Conservation (phyloP, 805 yeast genomes). For the Candida odintsovae region DNA sequence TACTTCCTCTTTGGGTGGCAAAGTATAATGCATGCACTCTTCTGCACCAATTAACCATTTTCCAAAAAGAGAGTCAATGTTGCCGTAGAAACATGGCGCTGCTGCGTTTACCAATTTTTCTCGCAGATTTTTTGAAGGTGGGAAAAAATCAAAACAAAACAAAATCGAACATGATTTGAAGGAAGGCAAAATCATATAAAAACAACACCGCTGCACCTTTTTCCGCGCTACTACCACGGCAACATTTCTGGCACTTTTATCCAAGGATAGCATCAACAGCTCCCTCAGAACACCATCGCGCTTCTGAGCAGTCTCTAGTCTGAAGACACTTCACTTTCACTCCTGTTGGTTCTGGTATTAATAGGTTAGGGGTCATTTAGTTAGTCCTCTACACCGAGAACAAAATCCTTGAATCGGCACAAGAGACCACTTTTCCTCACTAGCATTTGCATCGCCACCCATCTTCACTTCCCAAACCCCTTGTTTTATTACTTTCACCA, state of each 20-base stretch:
- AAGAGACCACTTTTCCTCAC: not conserved
- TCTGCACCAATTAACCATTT: not conserved
- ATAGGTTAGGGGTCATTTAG: not conserved
- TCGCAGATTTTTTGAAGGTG: too few relatives aligned
- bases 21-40: not conserved
- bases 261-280: not conserved
- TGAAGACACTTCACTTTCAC: too few relatives aligned
- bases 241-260: not conserved
- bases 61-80: not conserved
- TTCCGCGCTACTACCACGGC: not conserved
- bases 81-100: not conserved
- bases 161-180: not conserved
- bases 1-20: not conserved
- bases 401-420: too few relatives aligned
- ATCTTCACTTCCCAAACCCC: too few relatives aligned
- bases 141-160: conserved; percentile 4
- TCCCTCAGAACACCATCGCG: too few relatives aligned
- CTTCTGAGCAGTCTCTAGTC: too few relatives aligned
- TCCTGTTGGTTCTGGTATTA: not conserved
- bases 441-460: not conserved
- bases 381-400: not conserved
- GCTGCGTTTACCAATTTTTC: not conserved
- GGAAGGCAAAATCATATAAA: not conserved
- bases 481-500: not conserved
- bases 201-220: not conserved